Percentiles rank a stretch among this genome's conserved stretches.
These are phyloP conservation scores for Paramecium pentaurelia DNA, from an alignment of 73 alveolate genomes.

Conservation along the genomic window DNA sequence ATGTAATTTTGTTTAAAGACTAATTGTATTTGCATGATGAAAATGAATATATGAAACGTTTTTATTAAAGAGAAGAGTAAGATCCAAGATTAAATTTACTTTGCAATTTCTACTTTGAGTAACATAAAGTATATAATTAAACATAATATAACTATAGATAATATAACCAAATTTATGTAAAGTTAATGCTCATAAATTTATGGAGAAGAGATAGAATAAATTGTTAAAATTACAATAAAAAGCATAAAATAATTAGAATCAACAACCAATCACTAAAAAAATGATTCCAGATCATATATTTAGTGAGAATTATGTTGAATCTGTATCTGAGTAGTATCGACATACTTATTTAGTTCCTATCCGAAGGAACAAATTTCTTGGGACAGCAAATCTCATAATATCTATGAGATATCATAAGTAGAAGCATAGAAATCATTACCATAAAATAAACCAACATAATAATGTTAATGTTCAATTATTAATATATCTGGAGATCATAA, in stretches of 20 bases:
- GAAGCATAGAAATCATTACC: background rate
- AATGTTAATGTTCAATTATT: background rate
- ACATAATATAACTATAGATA: background rate
- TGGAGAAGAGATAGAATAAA: slow-evolving; percentile 37
- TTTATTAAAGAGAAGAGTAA: slow-evolving; percentile 33
- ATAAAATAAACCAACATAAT: background rate
- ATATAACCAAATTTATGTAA: slow-evolving; percentile 30
- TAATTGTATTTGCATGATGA: slow-evolving; percentile 33
- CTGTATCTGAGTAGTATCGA: slow-evolving; percentile 7
- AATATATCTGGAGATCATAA: slow-evolving; percentile 8
- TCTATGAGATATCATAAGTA: background rate
- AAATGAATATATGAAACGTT: slow-evolving; percentile 49
- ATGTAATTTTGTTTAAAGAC: slow-evolving; percentile 54
- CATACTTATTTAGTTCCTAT: slow-evolving; percentile 13
- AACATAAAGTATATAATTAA: background rate
- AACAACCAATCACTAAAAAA: background rate
- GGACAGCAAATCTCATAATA: slow-evolving; percentile 34
- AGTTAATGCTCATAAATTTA: background rate
- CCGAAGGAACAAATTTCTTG: slow-evolving; percentile 19
- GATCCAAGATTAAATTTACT: slow-evolving; percentile 34
- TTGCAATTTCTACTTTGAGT: slow-evolving; percentile 33
- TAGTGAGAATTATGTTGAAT: slow-evolving; percentile 50
- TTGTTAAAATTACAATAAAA: background rate
- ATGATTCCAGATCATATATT: slow-evolving; percentile 38
- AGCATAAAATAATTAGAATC: slow-evolving; percentile 18